These are phyloP conservation scores for Cordyceps fumosorosea DNA, from an alignment of 2,329 filamentous ascomycete species.

Conservation along the genomic window DNA sequence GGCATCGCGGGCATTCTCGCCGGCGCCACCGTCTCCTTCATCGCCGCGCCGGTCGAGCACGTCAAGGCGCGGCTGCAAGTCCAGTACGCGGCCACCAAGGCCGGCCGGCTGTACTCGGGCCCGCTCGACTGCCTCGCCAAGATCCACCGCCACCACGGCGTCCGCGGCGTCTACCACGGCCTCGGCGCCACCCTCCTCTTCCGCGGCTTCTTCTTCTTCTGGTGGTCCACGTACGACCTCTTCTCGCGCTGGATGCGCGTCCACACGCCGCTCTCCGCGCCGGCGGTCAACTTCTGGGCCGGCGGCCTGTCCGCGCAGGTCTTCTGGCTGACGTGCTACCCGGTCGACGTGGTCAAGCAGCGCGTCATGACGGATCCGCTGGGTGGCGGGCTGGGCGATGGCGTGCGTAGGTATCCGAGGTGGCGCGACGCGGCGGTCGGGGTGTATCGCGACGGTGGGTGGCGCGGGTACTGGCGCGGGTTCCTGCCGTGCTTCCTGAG, in stretches of 20 bases:
- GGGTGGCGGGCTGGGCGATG: slow-evolving; percentile 61
- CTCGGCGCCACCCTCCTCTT: slow-evolving; percentile 81
- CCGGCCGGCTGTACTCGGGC: slow-evolving; percentile 72
- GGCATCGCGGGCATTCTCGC: slow-evolving; percentile 82
- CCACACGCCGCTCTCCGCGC: slow-evolving; percentile 64
- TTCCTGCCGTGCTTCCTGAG: slow-evolving; percentile 90
- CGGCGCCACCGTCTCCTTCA: slow-evolving; percentile 83
- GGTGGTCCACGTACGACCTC: slow-evolving; percentile 94
- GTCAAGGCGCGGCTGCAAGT: slow-evolving; percentile 91
- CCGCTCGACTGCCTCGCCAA: slow-evolving; percentile 78
- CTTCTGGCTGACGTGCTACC: slow-evolving; percentile 91
- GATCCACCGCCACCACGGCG: slow-evolving; percentile 63
- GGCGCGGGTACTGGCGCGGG: slow-evolving; percentile 81
- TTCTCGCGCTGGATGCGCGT: slow-evolving; percentile 62
- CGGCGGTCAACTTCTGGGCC: slow-evolving; percentile 93
- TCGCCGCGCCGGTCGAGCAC: slow-evolving; percentile 91
- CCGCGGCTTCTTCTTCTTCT: slow-evolving; percentile 91
- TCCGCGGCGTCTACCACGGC: slow-evolving; percentile 79
- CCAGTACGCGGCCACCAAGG: slow-evolving; percentile 79
- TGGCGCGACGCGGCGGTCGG: slow-evolving; percentile 77
- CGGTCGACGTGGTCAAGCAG: slow-evolving; percentile 91
- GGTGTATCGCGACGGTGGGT: slow-evolving; percentile 71
- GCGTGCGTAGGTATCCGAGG: slow-evolving; percentile 58
- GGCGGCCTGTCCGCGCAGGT: slow-evolving; percentile 88
- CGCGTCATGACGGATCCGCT: slow-evolving; percentile 93